Evolutionary conservation across 176 grass and related monocot species (phyloP).

Genomic region (Coix lacrymajobi): DNA sequence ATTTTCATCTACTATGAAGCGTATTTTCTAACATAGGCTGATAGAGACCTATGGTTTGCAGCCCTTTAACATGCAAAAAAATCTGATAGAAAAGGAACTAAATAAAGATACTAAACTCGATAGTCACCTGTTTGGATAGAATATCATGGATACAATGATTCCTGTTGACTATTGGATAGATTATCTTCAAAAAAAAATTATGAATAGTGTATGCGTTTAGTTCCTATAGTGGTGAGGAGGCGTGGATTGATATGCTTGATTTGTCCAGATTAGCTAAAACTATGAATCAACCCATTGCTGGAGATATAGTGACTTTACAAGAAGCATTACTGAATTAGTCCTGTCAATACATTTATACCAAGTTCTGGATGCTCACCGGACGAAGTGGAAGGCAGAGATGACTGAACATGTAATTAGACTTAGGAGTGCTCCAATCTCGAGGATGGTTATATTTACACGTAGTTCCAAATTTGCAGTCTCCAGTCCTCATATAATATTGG

Average conservation of each 20-base stretch:
- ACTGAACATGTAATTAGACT: constrained; percentile 46
- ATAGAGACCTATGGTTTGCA: background rate
- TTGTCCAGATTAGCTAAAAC: background rate
- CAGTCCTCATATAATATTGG: constrained; percentile 74
- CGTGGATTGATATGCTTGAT: background rate
- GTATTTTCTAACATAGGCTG: background rate
- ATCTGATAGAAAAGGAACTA: background rate
- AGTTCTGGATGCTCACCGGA: constrained; percentile 47
- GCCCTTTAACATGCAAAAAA: background rate
- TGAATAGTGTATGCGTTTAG: background rate
- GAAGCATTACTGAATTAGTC: constrained; percentile 2
- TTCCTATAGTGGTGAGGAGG: background rate
- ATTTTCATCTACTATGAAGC: background rate
- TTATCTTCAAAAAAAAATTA: background rate
- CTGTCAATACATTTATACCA: background rate
- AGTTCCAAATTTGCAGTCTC: constrained; percentile 75
- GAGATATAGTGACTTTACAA: background rate
- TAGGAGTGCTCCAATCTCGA: constrained; percentile 51
- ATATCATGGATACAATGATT: background rate
- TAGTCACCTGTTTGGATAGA: background rate
- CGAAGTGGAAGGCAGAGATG: constrained; percentile 66
- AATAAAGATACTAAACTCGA: background rate
- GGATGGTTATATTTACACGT: constrained; percentile 87
- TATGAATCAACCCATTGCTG: background rate
- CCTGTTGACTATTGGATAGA: background rate